These are phyloP conservation scores for Pleurotus pulmonarius DNA, from an alignment of 768 basidiomycete species.

Conservation along the genomic window DNA sequence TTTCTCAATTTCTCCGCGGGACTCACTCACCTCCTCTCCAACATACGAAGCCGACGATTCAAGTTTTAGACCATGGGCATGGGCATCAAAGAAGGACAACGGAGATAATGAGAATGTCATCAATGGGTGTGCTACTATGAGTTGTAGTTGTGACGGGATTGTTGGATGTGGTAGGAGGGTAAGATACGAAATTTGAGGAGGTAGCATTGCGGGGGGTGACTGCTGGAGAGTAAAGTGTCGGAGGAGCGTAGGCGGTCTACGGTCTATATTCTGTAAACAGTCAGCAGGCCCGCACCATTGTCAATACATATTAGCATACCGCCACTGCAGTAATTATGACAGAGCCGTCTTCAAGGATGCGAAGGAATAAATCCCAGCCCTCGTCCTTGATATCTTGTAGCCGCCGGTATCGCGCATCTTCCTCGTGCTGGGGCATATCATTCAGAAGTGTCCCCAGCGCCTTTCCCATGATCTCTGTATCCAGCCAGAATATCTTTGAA, in stretches of 20 bases:
- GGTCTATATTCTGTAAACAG: constrained; percentile 72
- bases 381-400: constrained; percentile 65
- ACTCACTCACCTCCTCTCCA: constrained; percentile 39
- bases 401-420: constrained; percentile 44
- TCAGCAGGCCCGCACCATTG: constrained; percentile 4
- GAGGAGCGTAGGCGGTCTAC: constrained; percentile 80
- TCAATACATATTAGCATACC: constrained; percentile 39
- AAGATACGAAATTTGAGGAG: constrained; percentile 43
- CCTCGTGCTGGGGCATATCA: constrained; percentile 24
- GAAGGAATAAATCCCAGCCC: constrained; percentile 77
- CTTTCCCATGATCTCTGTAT: constrained; percentile 53
- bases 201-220: constrained; percentile 46
- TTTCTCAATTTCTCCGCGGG: constrained; percentile 38
- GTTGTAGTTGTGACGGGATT: constrained; percentile 36
- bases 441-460: constrained; percentile 41
- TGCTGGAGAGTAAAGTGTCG: constrained; percentile 73
- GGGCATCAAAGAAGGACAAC: constrained; percentile 58
- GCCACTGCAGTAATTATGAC: constrained; percentile 68
- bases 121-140: constrained; percentile 68
- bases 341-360: constrained; percentile 71
- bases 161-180: constrained; percentile 49
- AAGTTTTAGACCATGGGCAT: constrained; percentile 46
- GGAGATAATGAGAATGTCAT: constrained; percentile 57
- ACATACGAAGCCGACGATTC: constrained; percentile 35
- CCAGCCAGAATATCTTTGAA: constrained; percentile 67